Evolutionary conservation across 768 basidiomycete species (phyloP).

Genomic region (Lactarius evosmus): DNA sequence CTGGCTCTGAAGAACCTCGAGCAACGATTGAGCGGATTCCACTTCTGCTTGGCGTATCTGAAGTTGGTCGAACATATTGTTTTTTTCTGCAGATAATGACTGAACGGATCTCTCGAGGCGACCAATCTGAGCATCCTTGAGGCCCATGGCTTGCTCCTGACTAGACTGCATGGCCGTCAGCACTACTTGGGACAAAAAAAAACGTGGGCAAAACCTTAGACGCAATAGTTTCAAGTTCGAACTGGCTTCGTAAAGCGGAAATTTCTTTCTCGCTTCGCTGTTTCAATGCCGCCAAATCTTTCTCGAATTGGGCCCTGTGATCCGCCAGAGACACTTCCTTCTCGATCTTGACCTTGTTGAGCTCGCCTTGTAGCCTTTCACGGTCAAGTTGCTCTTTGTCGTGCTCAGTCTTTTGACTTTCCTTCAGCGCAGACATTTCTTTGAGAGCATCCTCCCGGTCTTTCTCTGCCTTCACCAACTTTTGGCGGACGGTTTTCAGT

Average conservation of each 20-base stretch:
- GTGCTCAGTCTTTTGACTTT: constrained; percentile 48
- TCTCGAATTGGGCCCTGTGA: constrained; percentile 67
- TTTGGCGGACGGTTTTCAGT: constrained; percentile 93
- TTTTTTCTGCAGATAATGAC: constrained; percentile 70
- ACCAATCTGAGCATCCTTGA: constrained; percentile 58
- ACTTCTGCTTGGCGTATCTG: constrained; percentile 88
- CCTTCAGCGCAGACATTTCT: constrained; percentile 54
- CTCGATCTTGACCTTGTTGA: constrained; percentile 58
- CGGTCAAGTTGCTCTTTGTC: constrained; percentile 47
- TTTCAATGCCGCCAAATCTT: constrained; percentile 55
- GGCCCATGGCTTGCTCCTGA: constrained; percentile 63
- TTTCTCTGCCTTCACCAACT: constrained; percentile 95
- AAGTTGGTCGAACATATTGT: constrained; percentile 76
- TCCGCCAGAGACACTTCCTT: constrained; percentile 59
- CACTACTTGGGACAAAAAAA: constrained; percentile 7
- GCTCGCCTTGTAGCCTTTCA: constrained; percentile 55
- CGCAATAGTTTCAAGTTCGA: constrained; percentile 71
- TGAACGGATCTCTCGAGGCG: constrained; percentile 70
- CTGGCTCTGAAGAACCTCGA: constrained; percentile 72
- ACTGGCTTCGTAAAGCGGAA: constrained; percentile 58
- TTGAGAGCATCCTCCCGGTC: constrained; percentile 77
- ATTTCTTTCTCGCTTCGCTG: constrained; percentile 78
- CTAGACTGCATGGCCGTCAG: constrained; percentile 46
- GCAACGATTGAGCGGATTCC: constrained; percentile 75
- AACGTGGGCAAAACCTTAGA: constrained; percentile 55